phyloP scores from a whole-genome alignment of 768 basidiomycete species.

The Leucocoprinus leucothites region DNA sequence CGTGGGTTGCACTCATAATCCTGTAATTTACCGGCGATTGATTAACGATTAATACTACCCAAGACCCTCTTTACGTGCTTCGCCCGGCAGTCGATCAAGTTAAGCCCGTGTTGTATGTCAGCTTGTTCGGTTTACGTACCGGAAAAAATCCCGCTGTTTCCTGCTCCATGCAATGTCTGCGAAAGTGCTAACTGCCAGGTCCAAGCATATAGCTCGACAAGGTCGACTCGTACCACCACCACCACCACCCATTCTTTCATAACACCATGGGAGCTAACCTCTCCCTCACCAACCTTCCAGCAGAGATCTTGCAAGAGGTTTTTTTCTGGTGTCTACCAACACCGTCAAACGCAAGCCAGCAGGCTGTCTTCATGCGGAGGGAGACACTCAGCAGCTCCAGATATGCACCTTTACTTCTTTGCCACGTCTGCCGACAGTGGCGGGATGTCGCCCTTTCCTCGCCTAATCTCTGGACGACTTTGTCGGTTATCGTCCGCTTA shows the following conservation, averaged over 20 bases:
- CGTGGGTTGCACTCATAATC: not conserved
- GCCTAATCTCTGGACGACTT: slow-evolving; percentile 38
- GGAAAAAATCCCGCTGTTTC: not conserved
- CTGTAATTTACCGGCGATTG: slow-evolving; percentile 2
- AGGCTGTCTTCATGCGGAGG: slow-evolving; percentile 14
- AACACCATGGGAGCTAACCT: not conserved
- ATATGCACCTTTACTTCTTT: slow-evolving; percentile 31
- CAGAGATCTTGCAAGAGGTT: slow-evolving; percentile 12
- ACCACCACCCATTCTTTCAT: not conserved
- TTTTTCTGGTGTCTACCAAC: slow-evolving; percentile 17
- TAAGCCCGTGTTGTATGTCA: slow-evolving; percentile 5
- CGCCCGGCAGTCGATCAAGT: slow-evolving; percentile 4
- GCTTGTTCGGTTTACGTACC: slow-evolving; percentile 9
- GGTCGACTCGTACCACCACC: not conserved
- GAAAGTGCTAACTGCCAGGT: not conserved
- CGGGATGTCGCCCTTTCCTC: slow-evolving; percentile 32
- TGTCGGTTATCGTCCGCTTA: slow-evolving; percentile 27
- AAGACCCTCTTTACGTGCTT: slow-evolving; percentile 12
- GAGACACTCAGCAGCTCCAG: slow-evolving; percentile 12
- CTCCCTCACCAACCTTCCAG: not conserved
- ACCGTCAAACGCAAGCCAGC: slow-evolving; percentile 10
- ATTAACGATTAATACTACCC: not conserved
- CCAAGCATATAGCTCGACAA: slow-evolving; percentile 3
- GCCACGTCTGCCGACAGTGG: slow-evolving; percentile 42
- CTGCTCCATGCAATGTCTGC: slow-evolving; percentile 6